Evolutionary conservation across 2,329 filamentous ascomycete genomes (phyloP), one percentile per base, ranked within the genome.

Genomic region (Beauveria caledonica): DNA sequence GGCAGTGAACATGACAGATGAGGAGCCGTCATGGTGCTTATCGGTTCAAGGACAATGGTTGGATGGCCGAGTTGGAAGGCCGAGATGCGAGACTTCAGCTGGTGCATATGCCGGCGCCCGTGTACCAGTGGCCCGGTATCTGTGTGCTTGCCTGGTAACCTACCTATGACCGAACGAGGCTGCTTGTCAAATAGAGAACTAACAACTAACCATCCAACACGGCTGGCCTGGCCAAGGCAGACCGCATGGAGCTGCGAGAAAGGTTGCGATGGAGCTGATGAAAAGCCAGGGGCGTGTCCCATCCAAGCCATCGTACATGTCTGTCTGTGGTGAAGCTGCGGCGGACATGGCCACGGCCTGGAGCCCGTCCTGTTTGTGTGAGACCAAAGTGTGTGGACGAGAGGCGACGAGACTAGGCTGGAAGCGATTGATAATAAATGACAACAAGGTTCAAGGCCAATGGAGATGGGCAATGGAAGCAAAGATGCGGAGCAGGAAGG

Each of bases 391-490:
- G 33, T 11, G 36, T 45, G 25, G n/a, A 9, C 19, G 25, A 44
- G 36, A 51, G 40, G 36, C 17, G 36, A 53, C 39, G 40, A 44
- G 25, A 19, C 57, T 59, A 59, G 39, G 27, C 48, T 49, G 1
- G 40, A 59, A 39, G 29, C 39, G 40, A 59, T 46, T 59, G 39
- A 53, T 45, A 59, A 59, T 53, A 53, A 59, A 52, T 59, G 48
- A 59, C 36, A 40, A 27, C 23, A 36, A 39, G 25, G 4, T 17
- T 39, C 15, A n/a, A 36, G 23, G n/a, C 56, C 48, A 59, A 59
- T 52, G 25, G 39, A 36, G 21, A 23, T 4, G 23, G 25, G 25
- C 5, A 45, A 39, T 11, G 27, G 23, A 33, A 53, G 57, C 40
- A 40, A 52, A 59, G 49, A 52, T 59, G 57, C 57, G 57, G 57